A percentile compares a stretch with the other conserved stretches of the same genome.
These are phyloP conservation scores for Coniochaeta ligniaria DNA, from an alignment of 2,329 filamentous ascomycete genomes.

Conservation along the genomic window DNA sequence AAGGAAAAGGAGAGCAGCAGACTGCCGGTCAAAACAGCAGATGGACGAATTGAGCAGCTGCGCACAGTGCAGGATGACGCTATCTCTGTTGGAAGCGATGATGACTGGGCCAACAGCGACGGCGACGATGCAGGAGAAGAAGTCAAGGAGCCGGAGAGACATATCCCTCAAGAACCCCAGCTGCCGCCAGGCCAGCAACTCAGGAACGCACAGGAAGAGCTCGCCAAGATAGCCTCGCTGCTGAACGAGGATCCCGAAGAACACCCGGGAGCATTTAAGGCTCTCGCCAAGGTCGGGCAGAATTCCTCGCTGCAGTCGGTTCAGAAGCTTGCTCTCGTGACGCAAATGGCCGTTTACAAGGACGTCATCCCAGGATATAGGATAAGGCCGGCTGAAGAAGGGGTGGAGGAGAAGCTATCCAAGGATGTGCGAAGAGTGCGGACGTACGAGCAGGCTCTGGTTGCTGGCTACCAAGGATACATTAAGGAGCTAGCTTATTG, in stretches of 20 bases:
- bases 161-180: conserved; percentile 47
- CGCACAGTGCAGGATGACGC: conserved; percentile 50
- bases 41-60: conserved; percentile 62
- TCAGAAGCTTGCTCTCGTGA: conserved; percentile 77
- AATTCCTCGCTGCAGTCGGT: conserved; percentile 60
- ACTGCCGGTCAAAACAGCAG: conserved; percentile 79
- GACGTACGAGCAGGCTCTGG: conserved; percentile 79
- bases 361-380: conserved; percentile 95
- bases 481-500: conserved; percentile 66
- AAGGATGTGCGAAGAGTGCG: conserved; percentile 83
- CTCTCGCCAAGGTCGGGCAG: conserved; percentile 65
- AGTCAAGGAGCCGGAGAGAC: conserved; percentile 34
- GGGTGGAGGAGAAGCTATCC: conserved; percentile 71
- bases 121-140: conserved; percentile 46
- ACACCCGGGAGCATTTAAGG: conserved; percentile 71
- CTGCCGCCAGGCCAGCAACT: conserved; percentile 75
- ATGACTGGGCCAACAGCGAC: conserved; percentile 56
- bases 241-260: conserved; percentile 94
- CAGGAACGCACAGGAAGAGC: conserved; percentile 79
- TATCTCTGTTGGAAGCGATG: conserved; percentile 50
- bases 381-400: conserved; percentile 78
- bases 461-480: conserved; percentile 79
- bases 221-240: conserved; percentile 72
- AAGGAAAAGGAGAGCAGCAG: conserved; percentile 66
- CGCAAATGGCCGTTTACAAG: conserved; percentile 86